Evolutionary conservation across 192 early-diverging fungal species (phyloP).

Genomic region (Umbelopsis sp.): DNA sequence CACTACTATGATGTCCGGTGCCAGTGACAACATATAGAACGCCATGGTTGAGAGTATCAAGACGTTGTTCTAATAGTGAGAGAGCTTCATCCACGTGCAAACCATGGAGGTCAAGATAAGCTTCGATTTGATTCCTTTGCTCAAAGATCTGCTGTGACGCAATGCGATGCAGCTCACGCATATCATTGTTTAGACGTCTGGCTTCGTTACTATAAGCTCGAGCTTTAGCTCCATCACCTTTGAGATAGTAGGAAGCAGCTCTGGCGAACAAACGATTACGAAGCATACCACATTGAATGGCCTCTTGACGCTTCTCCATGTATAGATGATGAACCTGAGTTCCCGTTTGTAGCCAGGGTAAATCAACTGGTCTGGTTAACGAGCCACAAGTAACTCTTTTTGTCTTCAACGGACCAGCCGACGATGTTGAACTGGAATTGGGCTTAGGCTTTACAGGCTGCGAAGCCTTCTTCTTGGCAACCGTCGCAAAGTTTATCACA

Average conservation of each 20-base stretch:
- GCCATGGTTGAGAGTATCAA: constrained; percentile 43
- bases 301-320: constrained; percentile 42
- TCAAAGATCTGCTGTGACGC: constrained; percentile 53
- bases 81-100: constrained; percentile 53
- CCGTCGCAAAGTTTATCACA: constrained; percentile 34
- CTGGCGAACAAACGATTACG: constrained; percentile 50
- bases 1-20: constrained; percentile 41
- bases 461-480: constrained; percentile 41
- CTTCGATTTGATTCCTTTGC: constrained; percentile 39
- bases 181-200: constrained; percentile 46
- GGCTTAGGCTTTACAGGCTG: constrained; percentile 21
- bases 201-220: constrained; percentile 44
- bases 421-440: not conserved
- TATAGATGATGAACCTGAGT: constrained; percentile 40
- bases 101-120: constrained; percentile 57
- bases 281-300: constrained; percentile 46
- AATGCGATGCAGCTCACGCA: constrained; percentile 48
- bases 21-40: constrained; percentile 55
- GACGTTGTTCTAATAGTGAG: constrained; percentile 42
- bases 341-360: constrained; percentile 56
- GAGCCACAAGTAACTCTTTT: not conserved
- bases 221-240: constrained; percentile 46
- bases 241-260: constrained; percentile 45
- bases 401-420: not conserved
- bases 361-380: constrained; percentile 26